Evolutionary conservation across 768 basidiomycete genomes (phyloP).

Genomic region (Amanita muscaria): DNA sequence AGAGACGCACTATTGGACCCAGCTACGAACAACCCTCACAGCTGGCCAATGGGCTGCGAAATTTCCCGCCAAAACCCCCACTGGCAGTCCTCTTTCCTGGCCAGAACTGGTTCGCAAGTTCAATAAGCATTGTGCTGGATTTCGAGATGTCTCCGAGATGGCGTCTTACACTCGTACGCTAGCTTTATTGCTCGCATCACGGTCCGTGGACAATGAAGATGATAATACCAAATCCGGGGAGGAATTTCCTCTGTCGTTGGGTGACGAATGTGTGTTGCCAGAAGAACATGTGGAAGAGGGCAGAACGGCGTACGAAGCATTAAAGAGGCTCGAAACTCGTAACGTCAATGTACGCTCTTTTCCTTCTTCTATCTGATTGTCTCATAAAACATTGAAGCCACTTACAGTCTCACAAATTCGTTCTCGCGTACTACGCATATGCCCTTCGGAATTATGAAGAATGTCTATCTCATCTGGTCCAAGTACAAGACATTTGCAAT

Average conservation of each 20-base stretch:
- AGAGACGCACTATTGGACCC: constrained; percentile 70
- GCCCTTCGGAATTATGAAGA: constrained; percentile 58
- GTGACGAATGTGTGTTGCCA: constrained; percentile 47
- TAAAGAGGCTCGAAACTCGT: constrained; percentile 41
- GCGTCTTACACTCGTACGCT: constrained; percentile 61
- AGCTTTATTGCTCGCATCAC: constrained; percentile 43
- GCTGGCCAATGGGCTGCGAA: constrained; percentile 65
- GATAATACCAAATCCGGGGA: constrained; percentile 18
- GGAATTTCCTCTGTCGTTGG: constrained; percentile 35
- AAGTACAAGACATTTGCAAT: constrained; percentile 47
- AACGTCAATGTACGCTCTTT: constrained; percentile 48
- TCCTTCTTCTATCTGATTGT: not conserved
- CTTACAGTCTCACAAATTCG: constrained; percentile 53
- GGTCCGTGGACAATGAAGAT: constrained; percentile 46
- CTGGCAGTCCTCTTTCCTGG: constrained; percentile 54
- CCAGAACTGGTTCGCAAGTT: constrained; percentile 77
- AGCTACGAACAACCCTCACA: constrained; percentile 62
- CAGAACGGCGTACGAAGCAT: constrained; percentile 38
- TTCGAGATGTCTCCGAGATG: constrained; percentile 51
- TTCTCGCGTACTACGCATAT: constrained; percentile 74
- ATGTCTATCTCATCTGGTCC: constrained; percentile 50
- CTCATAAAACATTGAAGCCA: constrained; percentile 10
- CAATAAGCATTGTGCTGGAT: constrained; percentile 71
- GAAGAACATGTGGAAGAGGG: constrained; percentile 55
- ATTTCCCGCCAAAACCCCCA: constrained; percentile 51